Percentiles rank a stretch among this genome's conserved stretches.
These are phyloP conservation scores for Nannochloropsis limnetica DNA, from an alignment of 352 stramenopile genomes.

Conservation along the genomic window DNA sequence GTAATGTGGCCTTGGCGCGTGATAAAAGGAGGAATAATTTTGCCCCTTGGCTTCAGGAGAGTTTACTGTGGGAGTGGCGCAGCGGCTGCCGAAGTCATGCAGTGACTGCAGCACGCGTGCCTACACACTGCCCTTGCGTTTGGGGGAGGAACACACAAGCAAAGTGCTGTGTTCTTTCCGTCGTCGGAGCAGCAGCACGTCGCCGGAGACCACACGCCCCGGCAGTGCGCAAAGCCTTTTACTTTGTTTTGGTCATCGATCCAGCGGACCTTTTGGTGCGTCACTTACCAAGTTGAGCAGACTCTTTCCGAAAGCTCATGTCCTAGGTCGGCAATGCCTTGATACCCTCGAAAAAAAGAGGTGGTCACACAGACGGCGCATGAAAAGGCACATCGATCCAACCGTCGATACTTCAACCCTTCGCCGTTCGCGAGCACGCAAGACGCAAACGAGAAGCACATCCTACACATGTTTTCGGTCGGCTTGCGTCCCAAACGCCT, in stretches of 20 bases:
- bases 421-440: no score
- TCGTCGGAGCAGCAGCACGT: neutral
- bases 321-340: no score
- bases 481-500: no score
- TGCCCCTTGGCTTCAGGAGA: neutral
- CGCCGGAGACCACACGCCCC: neutral
- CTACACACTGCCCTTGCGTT: neutral
- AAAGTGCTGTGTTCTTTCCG: neutral
- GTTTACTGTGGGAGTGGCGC: neutral
- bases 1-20: neutral
- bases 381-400: no score
- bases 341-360: no score
- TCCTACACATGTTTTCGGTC: no score
- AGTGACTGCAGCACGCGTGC: neutral
- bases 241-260: neutral
- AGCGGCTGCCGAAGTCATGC: neutral
- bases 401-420: no score
- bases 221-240: no score
- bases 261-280: neutral
- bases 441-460: no score
- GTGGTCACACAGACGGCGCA: no score
- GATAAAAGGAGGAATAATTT: neutral
- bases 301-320: no score
- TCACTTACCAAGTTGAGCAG: no score
- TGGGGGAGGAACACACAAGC: neutral